These are phyloP conservation scores for Malassezia globosa DNA, from an alignment of 1,284 basidiomycete genomes.

Conservation along the genomic window DNA sequence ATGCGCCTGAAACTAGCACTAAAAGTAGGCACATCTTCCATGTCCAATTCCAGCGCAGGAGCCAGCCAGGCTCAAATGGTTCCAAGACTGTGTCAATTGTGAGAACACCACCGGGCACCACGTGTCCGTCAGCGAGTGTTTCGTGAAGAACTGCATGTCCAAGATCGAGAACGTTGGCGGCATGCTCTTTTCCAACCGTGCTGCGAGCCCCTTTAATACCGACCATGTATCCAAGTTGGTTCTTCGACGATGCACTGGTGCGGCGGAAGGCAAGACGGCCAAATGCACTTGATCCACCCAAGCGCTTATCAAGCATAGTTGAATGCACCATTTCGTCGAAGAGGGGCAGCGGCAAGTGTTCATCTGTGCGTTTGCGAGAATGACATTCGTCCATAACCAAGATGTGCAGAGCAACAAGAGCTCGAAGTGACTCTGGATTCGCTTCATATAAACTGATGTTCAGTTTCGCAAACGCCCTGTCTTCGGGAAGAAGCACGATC, in stretches of 20 bases:
- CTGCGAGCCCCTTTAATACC: conserved; percentile 81
- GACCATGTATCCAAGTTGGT: conserved; percentile 59
- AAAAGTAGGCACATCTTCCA: conserved; percentile 1
- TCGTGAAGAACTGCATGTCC: conserved; percentile 52
- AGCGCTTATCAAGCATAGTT: conserved; percentile 27
- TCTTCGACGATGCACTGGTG: conserved; percentile 1
- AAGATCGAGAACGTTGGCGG: conserved; percentile 65
- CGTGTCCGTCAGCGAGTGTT: conserved; percentile 1
- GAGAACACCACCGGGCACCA: conserved; percentile 58
- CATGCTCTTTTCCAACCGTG: conserved; percentile 57
- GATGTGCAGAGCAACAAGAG: conserved; percentile 76
- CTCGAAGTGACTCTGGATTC: conserved; percentile 51
- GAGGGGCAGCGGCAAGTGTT: conserved; percentile 1
- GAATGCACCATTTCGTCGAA: conserved; percentile 11
- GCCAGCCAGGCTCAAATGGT: conserved; percentile 63
- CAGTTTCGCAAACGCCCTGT: conserved; percentile 77
- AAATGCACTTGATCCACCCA: conserved; percentile 28
- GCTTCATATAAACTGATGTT: conserved; percentile 68
- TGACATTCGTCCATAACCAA: conserved; percentile 54
- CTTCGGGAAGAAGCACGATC: conserved; percentile 68
- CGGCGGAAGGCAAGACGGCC: conserved; percentile 33
- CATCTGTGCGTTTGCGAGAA: not conserved
- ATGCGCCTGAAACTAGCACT: conserved; percentile 1
- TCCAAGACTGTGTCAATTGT: conserved; percentile 70
- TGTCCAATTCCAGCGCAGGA: conserved; percentile 29